Percentiles rank a stretch among this genome's conserved stretches.
phyloP scores from a whole-genome alignment of 805 yeast genomes.

The Debaryomyces castellii region DNA sequence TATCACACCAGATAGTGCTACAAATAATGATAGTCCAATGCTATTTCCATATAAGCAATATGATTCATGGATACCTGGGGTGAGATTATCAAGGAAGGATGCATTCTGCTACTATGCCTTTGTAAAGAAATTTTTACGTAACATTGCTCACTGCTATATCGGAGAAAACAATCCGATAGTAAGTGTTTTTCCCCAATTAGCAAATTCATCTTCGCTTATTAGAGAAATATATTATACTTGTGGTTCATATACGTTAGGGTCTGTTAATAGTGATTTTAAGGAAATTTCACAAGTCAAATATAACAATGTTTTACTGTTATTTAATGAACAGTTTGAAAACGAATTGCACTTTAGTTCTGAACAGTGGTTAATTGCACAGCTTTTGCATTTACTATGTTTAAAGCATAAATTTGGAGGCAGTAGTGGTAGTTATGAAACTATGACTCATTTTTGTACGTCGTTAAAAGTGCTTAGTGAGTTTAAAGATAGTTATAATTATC shows the following conservation, averaged over 20 bases:
- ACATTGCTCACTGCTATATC: not conserved
- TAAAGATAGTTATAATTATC: not conserved
- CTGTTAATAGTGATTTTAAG: not conserved
- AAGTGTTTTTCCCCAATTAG: not conserved
- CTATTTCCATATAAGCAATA: not conserved
- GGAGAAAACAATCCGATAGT: not conserved
- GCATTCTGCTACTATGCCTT: not conserved
- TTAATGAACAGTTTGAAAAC: not conserved
- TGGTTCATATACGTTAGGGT: not conserved
- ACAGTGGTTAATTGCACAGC: not conserved
- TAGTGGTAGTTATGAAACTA: not conserved
- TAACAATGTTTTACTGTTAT: not conserved
- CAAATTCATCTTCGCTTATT: not conserved
- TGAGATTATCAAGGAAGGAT: not conserved
- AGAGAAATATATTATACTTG: not conserved
- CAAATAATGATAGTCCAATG: not conserved
- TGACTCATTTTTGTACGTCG: not conserved
- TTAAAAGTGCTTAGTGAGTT: not conserved
- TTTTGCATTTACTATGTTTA: not conserved
- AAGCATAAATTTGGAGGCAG: not conserved
- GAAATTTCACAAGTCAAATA: not conserved
- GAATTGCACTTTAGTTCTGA: not conserved
- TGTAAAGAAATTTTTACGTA: not conserved
- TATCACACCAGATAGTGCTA: too few relatives aligned
- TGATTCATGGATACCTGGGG: not conserved